Evolutionary conservation across 1,284 basidiomycete genomes (phyloP), one percentile per base, ranked within the genome.

Genomic region (Coriolopsis trogii): DNA sequence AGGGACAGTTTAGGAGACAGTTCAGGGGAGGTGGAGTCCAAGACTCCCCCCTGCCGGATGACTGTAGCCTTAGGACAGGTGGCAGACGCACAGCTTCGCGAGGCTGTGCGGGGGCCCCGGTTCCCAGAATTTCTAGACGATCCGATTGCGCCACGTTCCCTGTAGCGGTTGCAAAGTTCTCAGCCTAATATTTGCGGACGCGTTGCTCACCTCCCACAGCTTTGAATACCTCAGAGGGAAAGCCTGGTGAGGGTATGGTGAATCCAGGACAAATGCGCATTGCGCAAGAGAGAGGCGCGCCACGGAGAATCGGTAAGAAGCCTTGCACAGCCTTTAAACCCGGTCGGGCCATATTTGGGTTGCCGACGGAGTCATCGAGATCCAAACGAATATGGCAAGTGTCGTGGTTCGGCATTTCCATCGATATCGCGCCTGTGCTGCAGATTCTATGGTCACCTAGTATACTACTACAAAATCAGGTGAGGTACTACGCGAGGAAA

Each of bases 91-190:
- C 52, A 47, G 15, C 51, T 53, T 41, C 26, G 24, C 49, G 51
- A 53, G 56, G 56, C 56, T 41, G 56, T 58, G 41, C 21, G n/a
- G 51, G 53, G 41, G 39, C 42, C 31, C 45, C 46, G 49, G 49
- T 51, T 24, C 41, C 40, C 39, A 28, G 18, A 16, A 51, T 29
- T 53, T 58, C 52, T 53, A n/a, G 49, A 49, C 56, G 52, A 51
- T 54, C 56, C 51, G 46, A 25, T 45, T 28, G 33, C 33, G 50
- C 40, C 40, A 48, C 45, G 15, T 12, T 9, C 37, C 37, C 16
- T 4, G 16, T 23, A 18, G 8, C 9, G 30, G 38, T 38, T 18
- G 46, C 46, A 8, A 25, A 37, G 39, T 51, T 48, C 51, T 43
- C 51, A 50, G 16, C 30, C 20, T 9, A 4, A 16, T 3, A 16